Evolutionary conservation across 768 basidiomycete species (phyloP), one percentile per base, ranked within the genome.

Genomic region (Chalciporus piperatus): DNA sequence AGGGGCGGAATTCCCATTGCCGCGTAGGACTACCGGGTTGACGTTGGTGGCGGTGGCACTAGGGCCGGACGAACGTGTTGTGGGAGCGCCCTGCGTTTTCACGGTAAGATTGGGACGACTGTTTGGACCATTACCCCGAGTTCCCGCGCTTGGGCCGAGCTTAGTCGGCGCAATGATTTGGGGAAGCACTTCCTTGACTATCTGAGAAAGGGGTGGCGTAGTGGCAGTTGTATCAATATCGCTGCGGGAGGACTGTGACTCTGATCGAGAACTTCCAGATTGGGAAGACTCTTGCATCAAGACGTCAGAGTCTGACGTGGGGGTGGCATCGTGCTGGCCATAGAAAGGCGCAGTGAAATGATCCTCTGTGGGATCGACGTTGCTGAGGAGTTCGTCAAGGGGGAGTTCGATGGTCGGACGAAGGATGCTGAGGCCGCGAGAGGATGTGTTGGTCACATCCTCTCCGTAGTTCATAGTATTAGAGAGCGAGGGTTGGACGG

Each of bases 321-420:
- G 38, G 13, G 17, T 44, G 6, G 48, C 38, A 11, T 60, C 59
- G 1, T 35, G 48, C 22, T 57, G 60, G 1, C 6, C n/a, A 6
- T 52, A 42, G 41, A 56, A 16, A 39, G 22, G 41, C 8, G 25
- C 35, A 23, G 53, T 35, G 2, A 37, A 2, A 32, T 25, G 41
- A 17, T 64, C 67, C 20, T 69, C 67, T 10, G 45, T 20, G 4
- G 57, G 51, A 35, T 70, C 67, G 3, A 67, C 57, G 43, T 23
- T 69, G 50, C 59, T 63, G 53, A 92, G 78, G 52, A 92, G 76
- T 55, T 93, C 89, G 58, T 93, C 89, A n/a, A 92, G 79, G 5
- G 87, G 85, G 23, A 92, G 81, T 64, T 92, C 89, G 62, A 92
- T 91, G 39, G 91, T 92, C 0, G 89, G 91, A 11, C 89, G 82